Conservation (phyloP, 2,329 filamentous ascomycete genomes). For the Furcasterigmium sp. region DNA sequence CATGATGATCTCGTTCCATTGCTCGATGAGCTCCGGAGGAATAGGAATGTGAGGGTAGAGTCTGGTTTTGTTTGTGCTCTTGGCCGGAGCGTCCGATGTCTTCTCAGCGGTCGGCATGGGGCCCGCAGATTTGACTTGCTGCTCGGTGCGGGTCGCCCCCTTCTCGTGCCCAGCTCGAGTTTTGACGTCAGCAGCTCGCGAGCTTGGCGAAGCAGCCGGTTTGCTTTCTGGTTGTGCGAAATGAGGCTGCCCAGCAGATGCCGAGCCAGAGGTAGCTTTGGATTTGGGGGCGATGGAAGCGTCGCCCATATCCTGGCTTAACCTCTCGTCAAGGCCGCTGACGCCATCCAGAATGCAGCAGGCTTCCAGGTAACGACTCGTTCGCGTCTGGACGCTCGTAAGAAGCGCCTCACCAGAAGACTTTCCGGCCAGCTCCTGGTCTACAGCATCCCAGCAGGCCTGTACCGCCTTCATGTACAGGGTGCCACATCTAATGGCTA, state of each 20-base stretch:
- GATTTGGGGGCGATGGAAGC: not conserved
- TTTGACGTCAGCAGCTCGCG: too few relatives aligned
- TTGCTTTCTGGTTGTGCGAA: too few relatives aligned
- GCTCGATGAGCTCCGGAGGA: slow-evolving; percentile 56
- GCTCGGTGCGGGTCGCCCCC: too few relatives aligned
- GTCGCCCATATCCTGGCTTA: slow-evolving; percentile 40
- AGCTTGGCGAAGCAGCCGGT: too few relatives aligned
- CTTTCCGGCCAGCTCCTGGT: slow-evolving; percentile 49
- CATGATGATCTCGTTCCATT: slow-evolving; percentile 68
- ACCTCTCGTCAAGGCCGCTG: slow-evolving; percentile 48
- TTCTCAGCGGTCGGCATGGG: not conserved
- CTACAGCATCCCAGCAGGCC: slow-evolving; percentile 65
- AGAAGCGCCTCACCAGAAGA: slow-evolving; percentile 44
- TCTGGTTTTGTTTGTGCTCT: slow-evolving; percentile 36
- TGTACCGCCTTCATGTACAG: slow-evolving; percentile 72
- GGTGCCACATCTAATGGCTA: slow-evolving; percentile 65
- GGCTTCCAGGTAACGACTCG: slow-evolving; percentile 54
- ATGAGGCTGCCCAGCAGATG: too few relatives aligned
- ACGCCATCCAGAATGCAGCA: slow-evolving; percentile 58
- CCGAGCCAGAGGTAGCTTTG: too few relatives aligned
- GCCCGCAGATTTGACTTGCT: too few relatives aligned
- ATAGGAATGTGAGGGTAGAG: slow-evolving; percentile 56
- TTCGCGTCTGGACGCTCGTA: slow-evolving; percentile 47
- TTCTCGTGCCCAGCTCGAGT: too few relatives aligned
- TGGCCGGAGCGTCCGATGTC: slow-evolving; percentile 1